Conservation (phyloP, 345 rosid genomes). For the Heritiera littoralis region DNA sequence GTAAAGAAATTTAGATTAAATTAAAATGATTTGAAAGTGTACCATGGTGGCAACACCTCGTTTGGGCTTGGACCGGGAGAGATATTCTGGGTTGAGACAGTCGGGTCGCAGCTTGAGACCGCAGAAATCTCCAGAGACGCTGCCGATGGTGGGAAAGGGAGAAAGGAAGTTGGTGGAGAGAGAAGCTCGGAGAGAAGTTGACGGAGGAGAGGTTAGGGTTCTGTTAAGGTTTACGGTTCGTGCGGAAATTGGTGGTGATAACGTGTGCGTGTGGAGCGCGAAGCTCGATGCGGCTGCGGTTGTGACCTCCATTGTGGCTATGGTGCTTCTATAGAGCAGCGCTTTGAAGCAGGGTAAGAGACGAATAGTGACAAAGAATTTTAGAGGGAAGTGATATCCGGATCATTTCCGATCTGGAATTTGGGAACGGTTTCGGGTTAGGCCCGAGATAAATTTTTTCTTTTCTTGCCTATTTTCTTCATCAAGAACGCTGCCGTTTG, state of each 20-base stretch:
- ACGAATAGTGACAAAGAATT: too few species aligned
- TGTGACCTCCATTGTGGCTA: conserved; percentile 51
- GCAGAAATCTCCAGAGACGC: conserved; percentile 52
- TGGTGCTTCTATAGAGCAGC: not conserved
- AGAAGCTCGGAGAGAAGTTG: conserved; percentile 40
- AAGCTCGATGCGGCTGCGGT: conserved; percentile 46
- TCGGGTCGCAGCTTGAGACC: conserved; percentile 54
- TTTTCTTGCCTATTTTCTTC: too few species aligned
- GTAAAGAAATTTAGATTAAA: conserved; percentile 6
- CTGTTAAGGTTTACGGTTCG: conserved; percentile 31
- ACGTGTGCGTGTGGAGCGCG: conserved; percentile 43
- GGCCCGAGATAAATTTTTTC: too few species aligned
- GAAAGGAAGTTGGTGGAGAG: conserved; percentile 53
- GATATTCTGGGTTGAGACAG: conserved; percentile 47
- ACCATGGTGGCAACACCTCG: conserved; percentile 77
- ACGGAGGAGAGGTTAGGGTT: conserved; percentile 23
- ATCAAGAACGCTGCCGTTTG: not conserved
- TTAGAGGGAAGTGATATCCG: not conserved
- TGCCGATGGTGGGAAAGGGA: conserved; percentile 40
- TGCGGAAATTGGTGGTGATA: conserved; percentile 34
- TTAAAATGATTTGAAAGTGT: conserved; percentile 17
- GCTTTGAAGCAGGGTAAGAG: not conserved
- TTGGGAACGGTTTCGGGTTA: not conserved
- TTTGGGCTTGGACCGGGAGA: conserved; percentile 55
- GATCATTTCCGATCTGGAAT: not conserved